phyloP scores from a whole-genome alignment of 1,284 basidiomycete genomes.

The Tilletia horrida region DNA sequence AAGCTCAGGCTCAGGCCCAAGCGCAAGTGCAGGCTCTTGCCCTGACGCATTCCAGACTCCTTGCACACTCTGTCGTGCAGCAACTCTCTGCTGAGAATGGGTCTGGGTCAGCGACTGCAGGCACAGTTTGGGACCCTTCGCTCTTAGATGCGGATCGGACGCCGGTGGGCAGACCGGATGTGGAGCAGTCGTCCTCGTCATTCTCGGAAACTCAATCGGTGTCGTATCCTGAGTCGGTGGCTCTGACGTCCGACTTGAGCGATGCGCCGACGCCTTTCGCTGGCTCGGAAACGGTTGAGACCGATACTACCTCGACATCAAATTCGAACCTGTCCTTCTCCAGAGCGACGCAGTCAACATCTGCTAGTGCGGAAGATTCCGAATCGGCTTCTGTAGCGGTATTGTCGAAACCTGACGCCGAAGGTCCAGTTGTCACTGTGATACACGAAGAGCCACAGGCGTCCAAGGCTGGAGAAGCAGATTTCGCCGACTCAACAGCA shows the following conservation, averaged over 20 bases:
- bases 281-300: neutral
- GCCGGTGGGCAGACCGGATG: neutral
- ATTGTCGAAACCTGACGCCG: neutral
- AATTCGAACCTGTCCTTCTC: neutral
- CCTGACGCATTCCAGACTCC: neutral
- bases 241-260: too few species aligned
- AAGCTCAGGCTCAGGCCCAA: neutral
- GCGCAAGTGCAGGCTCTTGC: neutral
- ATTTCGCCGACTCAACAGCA: neutral
- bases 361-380: neutral
- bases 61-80: neutral
- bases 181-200: too few species aligned
- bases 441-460: neutral
- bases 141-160: neutral
- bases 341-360: neutral
- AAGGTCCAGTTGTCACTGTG: neutral
- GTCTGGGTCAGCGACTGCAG: neutral
- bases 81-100: neutral
- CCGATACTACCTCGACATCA: neutral
- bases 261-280: too few species aligned
- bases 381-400: neutral
- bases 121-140: neutral
- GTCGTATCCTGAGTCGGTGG: too few species aligned
- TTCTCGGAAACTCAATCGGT: too few species aligned
- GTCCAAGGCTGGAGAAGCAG: neutral